These are phyloP conservation scores for Suillus weaverae DNA, from an alignment of 768 basidiomycete species.

Conservation along the genomic window DNA sequence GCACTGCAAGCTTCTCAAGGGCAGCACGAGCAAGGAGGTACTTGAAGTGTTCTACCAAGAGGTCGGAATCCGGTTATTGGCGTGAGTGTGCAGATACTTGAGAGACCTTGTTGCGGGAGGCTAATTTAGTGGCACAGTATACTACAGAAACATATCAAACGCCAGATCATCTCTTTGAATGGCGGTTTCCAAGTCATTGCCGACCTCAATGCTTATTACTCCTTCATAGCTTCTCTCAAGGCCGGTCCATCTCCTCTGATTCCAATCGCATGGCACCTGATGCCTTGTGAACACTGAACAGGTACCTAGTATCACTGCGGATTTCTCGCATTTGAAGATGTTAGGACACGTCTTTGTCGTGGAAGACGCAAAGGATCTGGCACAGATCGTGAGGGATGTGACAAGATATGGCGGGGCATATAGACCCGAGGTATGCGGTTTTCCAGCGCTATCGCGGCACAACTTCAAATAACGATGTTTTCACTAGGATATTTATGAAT, in stretches of 20 bases:
- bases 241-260: conserved; percentile 33
- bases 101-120: background rate
- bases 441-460: background rate
- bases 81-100: conserved; percentile 51
- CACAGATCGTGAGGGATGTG: conserved; percentile 93
- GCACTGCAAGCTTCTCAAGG: conserved; percentile 89
- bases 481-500: conserved; percentile 86
- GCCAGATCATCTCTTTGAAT: conserved; percentile 91
- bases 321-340: conserved; percentile 96
- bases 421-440: conserved; percentile 74
- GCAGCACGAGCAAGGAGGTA: conserved; percentile 94
- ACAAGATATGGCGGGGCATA: conserved; percentile 95
- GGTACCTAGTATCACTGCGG: conserved; percentile 79
- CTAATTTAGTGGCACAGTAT: conserved; percentile 51
- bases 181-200: conserved; percentile 97
- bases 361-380: conserved; percentile 93
- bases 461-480: background rate
- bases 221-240: conserved; percentile 85
- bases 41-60: conserved; percentile 98
- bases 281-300: conserved; percentile 33
- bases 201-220: conserved; percentile 91
- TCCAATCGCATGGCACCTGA: background rate
- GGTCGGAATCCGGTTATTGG: conserved; percentile 86
- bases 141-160: conserved; percentile 93
- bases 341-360: conserved; percentile 95